Conservation (phyloP, 345 rosid species). For the Firmiana major region DNA sequence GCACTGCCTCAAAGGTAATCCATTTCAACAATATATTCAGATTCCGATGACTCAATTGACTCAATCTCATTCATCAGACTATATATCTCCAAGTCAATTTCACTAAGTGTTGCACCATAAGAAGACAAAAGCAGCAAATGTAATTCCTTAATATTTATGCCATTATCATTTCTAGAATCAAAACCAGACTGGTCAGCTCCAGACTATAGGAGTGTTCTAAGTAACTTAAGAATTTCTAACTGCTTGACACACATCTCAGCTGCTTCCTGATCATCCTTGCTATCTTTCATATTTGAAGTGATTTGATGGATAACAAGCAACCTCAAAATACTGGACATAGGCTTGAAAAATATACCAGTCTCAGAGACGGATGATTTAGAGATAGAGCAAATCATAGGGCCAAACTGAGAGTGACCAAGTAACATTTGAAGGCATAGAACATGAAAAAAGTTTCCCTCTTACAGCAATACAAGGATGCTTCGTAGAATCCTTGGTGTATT, state of each 20-base stretch:
- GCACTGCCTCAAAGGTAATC: conserved; percentile 81
- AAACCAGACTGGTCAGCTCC: conserved; percentile 13
- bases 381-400: conserved; percentile 45
- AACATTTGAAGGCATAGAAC: conserved; percentile 58
- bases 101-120: conserved; percentile 79
- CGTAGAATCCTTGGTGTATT: conserved; percentile 52
- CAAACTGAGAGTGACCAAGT: conserved; percentile 83
- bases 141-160: conserved; percentile 63
- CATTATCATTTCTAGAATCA: conserved; percentile 45
- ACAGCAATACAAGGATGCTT: conserved; percentile 44
- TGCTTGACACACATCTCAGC: conserved; percentile 31
- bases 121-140: conserved; percentile 69
- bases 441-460: conserved; percentile 50
- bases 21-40: conserved; percentile 39
- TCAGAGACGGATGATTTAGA: conserved; percentile 32
- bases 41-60: conserved; percentile 33
- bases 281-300: conserved; percentile 19
- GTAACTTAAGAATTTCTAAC: conserved; percentile 69
- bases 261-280: conserved; percentile 28
- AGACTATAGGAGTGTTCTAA: conserved; percentile 49
- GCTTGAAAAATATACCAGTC: conserved; percentile 53
- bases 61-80: conserved; percentile 60
- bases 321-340: conserved; percentile 74
- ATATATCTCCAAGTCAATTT: conserved; percentile 71
- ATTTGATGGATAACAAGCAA: conserved; percentile 37